Evolutionary conservation across 176 grass and related monocot species (phyloP).

Genomic region (Aechmea fasciata): DNA sequence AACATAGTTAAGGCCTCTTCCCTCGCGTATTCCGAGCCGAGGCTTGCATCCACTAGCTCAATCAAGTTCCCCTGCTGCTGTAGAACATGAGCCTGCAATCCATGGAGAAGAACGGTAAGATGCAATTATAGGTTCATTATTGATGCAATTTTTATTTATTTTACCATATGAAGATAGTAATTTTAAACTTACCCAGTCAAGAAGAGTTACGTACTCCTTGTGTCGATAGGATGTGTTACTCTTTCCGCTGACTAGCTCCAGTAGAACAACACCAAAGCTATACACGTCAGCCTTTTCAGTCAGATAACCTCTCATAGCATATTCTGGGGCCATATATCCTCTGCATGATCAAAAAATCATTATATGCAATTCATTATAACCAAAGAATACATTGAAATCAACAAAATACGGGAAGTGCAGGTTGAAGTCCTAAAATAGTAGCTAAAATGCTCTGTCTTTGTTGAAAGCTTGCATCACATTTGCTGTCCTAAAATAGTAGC

Average conservation of each 20-base stretch:
- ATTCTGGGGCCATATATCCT: constrained; percentile 1
- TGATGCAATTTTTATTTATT: no score
- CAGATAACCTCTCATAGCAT: neutral
- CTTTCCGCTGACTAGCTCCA: neutral
- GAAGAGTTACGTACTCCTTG: neutral
- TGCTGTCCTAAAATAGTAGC: no score
- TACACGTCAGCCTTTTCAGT: neutral
- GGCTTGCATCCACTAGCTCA: no score
- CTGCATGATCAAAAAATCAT: neutral
- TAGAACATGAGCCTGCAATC: no score
- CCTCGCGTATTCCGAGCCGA: no score
- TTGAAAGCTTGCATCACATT: no score
- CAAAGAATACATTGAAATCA: neutral
- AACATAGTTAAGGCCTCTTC: no score
- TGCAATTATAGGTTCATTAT: no score
- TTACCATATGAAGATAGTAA: no score
- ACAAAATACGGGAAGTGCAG: neutral
- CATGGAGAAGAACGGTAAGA: no score
- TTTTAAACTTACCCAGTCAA: neutral
- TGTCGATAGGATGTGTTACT: neutral
- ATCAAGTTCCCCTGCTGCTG: no score
- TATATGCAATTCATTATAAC: neutral
- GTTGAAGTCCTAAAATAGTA: neutral
- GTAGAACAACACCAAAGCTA: neutral
- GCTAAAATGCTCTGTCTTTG: no score